phyloP scores from a whole-genome alignment of 352 stramenopile genomes.

The Globisporangium parvum region DNA sequence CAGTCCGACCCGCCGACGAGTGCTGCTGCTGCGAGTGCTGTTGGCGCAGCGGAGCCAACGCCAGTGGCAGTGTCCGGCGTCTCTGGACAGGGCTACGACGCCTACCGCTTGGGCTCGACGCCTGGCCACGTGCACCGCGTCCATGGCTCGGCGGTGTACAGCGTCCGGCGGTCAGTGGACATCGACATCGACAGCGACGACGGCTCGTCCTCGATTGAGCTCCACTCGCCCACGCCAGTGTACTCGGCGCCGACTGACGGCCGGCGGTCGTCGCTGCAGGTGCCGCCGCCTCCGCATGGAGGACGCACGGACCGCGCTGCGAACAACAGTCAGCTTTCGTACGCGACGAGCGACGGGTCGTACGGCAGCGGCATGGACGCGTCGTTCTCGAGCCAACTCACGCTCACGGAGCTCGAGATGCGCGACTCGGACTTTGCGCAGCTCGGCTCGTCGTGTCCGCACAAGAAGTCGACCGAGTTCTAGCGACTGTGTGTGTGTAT shows the following conservation, averaged over 20 bases:
- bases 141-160: too few species aligned
- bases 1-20: too few species aligned
- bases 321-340: slow-evolving; percentile 3
- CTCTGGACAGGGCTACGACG: slow-evolving; percentile 30
- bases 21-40: too few species aligned
- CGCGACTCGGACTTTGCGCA: slow-evolving; percentile 12
- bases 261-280: too few species aligned
- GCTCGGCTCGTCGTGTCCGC: slow-evolving; percentile 14
- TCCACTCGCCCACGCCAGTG: slow-evolving; percentile 1
- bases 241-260: neutral
- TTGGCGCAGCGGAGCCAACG: too few species aligned
- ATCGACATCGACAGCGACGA: slow-evolving; percentile 5
- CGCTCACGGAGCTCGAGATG: slow-evolving; percentile 19
- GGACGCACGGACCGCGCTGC: too few species aligned
- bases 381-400: slow-evolving; percentile 36
- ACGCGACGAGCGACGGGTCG: slow-evolving; percentile 12
- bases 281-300: too few species aligned
- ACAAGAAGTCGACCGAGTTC: slow-evolving; percentile 49
- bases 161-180: too few species aligned
- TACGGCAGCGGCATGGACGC: slow-evolving; percentile 22
- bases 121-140: too few species aligned
- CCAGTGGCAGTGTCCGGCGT: neutral
- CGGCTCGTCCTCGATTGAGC: slow-evolving; percentile 21
- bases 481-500: slow-evolving; percentile 1
- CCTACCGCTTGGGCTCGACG: slow-evolving; percentile 25